Evolutionary conservation across 108 stramenopile genomes (phyloP), one percentile per base, ranked within the genome.

Genomic region (Epithemia pelagica): DNA sequence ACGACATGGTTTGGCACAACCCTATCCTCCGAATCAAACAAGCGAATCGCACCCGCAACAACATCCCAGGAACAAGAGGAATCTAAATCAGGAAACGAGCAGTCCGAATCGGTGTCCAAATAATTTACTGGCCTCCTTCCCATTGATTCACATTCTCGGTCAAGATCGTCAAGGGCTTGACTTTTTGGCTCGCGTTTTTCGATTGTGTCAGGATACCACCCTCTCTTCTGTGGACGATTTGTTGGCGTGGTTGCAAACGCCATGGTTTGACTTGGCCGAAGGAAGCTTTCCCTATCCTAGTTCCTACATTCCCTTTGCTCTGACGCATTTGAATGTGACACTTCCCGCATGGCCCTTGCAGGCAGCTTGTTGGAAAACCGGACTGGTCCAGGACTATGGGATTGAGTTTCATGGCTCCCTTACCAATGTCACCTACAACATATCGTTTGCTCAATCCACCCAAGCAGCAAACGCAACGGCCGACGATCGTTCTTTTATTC

Each of bases 321-420:
- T 87, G 10, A 59, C 57, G 30, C 69, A 72, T 28, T 69, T 74
- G 64, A 74, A 84, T 23, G 72, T 70, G n/a, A 74, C 68, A 0
- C 72, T 91, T 2, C 90, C 90, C 0, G 69, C 90, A 0, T 91
- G 84, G 84, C 87, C 90, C 2, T 66, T 82, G 24, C 84, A 84
- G 51, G 69, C 65, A 30, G 87, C 84, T 7, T 91, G 86, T 60
- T 72, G 75, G 68, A 64, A 68, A n/a, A 65, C 60, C 59, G 25
- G 58, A 1, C 56, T 84, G 51, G 32, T 78, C 25, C 32, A 64
- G 10, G 67, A 85, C 63, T 71, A 56, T 55, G 74, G 79, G 1
- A 65, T 88, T 52, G 23, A 21, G 19, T 61, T 82, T 51, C 20
- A 62, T 8, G 82, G 87, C 37, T 30, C 69, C 57, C n/a, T 59